A percentile compares a stretch with the other conserved stretches of the same genome.
phyloP scores from a whole-genome alignment of 345 rosid species.

The Pugionium dolabratum region DNA sequence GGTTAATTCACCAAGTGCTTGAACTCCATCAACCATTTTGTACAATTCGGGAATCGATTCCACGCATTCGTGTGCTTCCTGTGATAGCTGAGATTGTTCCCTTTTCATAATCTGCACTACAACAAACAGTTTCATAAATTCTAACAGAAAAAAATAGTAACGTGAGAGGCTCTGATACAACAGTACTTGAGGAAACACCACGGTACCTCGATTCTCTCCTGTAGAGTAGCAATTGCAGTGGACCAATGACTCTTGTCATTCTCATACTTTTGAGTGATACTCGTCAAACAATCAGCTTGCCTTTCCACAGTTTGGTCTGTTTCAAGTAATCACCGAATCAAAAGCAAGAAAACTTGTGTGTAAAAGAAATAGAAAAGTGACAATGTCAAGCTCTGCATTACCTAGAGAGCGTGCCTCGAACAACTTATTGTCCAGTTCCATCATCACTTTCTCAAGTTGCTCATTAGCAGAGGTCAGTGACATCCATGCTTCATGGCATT shows the following conservation, averaged over 20 bases:
- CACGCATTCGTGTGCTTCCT: slow-evolving; percentile 77
- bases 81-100: slow-evolving; percentile 76
- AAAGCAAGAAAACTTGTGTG: slow-evolving; percentile 8
- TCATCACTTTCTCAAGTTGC: slow-evolving; percentile 76
- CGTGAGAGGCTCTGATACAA: slow-evolving; percentile 2
- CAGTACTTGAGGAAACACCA: slow-evolving; percentile 14
- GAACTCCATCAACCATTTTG: slow-evolving; percentile 86
- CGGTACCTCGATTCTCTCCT: slow-evolving; percentile 63
- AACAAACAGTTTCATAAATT: slow-evolving; percentile 8
- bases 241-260: slow-evolving; percentile 61
- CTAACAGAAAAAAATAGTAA: background rate
- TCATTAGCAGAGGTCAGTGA: slow-evolving; percentile 76
- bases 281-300: slow-evolving; percentile 66
- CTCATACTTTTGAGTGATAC: slow-evolving; percentile 55
- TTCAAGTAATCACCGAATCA: slow-evolving; percentile 29
- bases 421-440: slow-evolving; percentile 87
- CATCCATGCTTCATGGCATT: slow-evolving; percentile 99
- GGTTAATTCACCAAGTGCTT: slow-evolving; percentile 69
- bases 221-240: slow-evolving; percentile 51
- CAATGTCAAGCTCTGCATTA: slow-evolving; percentile 35
- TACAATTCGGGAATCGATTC: slow-evolving; percentile 76
- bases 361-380: background rate
- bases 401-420: slow-evolving; percentile 72
- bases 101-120: slow-evolving; percentile 67
- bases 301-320: slow-evolving; percentile 69